Percentiles rank a stretch among this genome's conserved stretches.
Evolutionary conservation across 2,329 filamentous ascomycete species (phyloP).

Genomic region (Daldinia eschscholtzii): DNA sequence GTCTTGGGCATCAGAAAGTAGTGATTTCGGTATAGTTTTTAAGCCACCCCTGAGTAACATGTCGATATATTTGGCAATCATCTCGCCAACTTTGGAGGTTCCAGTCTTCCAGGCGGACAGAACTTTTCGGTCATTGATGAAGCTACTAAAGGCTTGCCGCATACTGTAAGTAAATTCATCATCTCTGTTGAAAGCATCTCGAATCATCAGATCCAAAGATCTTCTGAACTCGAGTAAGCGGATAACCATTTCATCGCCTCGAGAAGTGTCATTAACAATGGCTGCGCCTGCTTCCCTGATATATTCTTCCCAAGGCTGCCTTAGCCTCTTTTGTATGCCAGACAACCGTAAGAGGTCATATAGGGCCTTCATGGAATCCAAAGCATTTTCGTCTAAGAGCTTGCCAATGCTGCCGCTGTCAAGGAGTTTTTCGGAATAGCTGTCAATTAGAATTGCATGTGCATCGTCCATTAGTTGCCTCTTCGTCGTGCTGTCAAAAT

Average conservation of each 20-base stretch:
- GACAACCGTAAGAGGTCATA: conserved; percentile 83
- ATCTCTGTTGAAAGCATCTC: conserved; percentile 80
- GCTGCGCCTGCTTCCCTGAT: conserved; percentile 79
- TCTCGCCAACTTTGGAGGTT: conserved; percentile 95
- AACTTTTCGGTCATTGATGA: conserved; percentile 91
- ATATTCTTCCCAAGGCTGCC: conserved; percentile 80
- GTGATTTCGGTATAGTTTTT: conserved; percentile 80
- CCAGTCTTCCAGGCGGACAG: conserved; percentile 80
- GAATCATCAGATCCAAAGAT: conserved; percentile 80
- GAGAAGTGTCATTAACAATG: conserved; percentile 84
- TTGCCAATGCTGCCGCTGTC: conserved; percentile 76
- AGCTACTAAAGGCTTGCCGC: conserved; percentile 85
- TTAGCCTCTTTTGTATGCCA: conserved; percentile 76
- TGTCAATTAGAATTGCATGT: conserved; percentile 77
- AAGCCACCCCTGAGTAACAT: conserved; percentile 87
- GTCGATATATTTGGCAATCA: conserved; percentile 98
- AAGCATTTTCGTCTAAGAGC: conserved; percentile 78
- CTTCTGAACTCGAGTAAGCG: conserved; percentile 85
- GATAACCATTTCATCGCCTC: conserved; percentile 87
- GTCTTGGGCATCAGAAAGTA: conserved; percentile 73
- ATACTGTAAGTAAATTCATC: conserved; percentile 82
- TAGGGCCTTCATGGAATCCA: conserved; percentile 78
- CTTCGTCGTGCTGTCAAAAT: conserved; percentile 86
- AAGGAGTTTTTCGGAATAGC: conserved; percentile 75
- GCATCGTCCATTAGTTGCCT: conserved; percentile 79